phyloP scores from a whole-genome alignment of 495 filamentous ascomycete genomes.

The Aspergillus biplanus region DNA sequence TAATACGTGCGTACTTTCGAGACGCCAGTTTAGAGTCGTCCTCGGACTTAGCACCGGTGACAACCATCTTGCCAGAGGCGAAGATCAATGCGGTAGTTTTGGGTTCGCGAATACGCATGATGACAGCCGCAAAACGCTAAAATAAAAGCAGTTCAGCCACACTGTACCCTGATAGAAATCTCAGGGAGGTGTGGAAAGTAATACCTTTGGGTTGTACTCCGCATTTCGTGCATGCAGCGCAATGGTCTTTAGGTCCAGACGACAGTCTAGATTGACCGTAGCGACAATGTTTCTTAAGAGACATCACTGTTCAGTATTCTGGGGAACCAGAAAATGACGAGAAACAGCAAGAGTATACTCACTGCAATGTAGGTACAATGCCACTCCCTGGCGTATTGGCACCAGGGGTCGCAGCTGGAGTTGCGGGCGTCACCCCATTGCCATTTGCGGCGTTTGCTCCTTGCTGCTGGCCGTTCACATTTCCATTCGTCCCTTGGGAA shows the following conservation, averaged over 20 bases:
- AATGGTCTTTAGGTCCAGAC: slow-evolving; percentile 98
- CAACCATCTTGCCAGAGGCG: slow-evolving; percentile 98
- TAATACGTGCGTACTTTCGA: slow-evolving; percentile 98
- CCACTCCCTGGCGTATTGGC: slow-evolving; percentile 80
- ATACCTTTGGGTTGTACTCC: slow-evolving; percentile 97
- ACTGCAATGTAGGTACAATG: slow-evolving; percentile 97
- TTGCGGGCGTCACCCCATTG: slow-evolving; percentile 92
- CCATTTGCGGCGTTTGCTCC: slow-evolving; percentile 65
- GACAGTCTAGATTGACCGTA: slow-evolving; percentile 98
- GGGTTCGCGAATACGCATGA: slow-evolving; percentile 99
- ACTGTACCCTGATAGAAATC: slow-evolving; percentile 45
- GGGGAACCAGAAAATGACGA: slow-evolving; percentile 47
- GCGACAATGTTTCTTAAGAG: slow-evolving; percentile 96
- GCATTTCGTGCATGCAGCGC: slow-evolving; percentile 97
- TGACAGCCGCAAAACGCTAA: slow-evolving; percentile 98
- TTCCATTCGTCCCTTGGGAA: slow-evolving; percentile 50
- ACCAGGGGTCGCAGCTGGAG: slow-evolving; percentile 91
- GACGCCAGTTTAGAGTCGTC: slow-evolving; percentile 97
- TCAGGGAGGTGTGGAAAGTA: slow-evolving; percentile 47
- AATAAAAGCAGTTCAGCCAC: slow-evolving; percentile 50
- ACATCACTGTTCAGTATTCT: slow-evolving; percentile 61
- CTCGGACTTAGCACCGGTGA: slow-evolving; percentile 97
- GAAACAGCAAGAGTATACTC: slow-evolving; percentile 66
- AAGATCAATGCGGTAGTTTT: slow-evolving; percentile 99
- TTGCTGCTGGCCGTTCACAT: slow-evolving; percentile 61